Evolutionary conservation across 495 filamentous ascomycete species (phyloP).

Genomic region (Cryomyces minteri): DNA sequence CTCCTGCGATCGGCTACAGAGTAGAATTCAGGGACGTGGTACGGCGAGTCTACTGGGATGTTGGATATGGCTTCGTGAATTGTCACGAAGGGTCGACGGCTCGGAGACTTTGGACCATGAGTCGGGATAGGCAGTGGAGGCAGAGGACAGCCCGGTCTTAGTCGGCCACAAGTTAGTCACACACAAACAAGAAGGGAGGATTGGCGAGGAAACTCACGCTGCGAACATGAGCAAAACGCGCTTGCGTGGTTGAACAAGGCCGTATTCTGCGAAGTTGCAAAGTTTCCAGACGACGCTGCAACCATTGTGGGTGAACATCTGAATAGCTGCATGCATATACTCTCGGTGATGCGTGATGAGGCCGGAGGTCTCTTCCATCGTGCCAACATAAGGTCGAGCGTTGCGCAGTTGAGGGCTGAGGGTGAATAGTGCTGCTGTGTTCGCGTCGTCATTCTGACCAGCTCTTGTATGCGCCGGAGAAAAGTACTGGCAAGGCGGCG

Average conservation of each 20-base stretch:
- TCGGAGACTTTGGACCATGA: conserved; percentile 5
- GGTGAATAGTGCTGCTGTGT: conserved; percentile 51
- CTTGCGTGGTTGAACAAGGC: conserved; percentile 37
- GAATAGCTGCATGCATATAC: conserved; percentile 21
- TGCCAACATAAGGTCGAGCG: conserved; percentile 50
- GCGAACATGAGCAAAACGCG: neutral
- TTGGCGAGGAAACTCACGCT: too few relatives aligned
- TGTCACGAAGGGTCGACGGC: conserved; percentile 11
- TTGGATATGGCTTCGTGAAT: conserved; percentile 22
- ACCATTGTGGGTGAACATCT: conserved; percentile 41
- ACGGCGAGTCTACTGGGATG: conserved; percentile 22
- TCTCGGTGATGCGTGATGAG: conserved; percentile 24
- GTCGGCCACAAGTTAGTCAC: neutral
- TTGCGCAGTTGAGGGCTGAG: conserved; percentile 38
- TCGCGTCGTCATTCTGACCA: conserved; percentile 35
- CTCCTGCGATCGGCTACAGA: too few relatives aligned
- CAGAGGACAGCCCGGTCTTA: neutral
- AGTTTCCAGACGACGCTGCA: conserved; percentile 51
- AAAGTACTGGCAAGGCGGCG: conserved; percentile 71
- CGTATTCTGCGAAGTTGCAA: conserved; percentile 36
- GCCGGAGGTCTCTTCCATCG: conserved; percentile 67
- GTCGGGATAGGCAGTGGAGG: neutral
- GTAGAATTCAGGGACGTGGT: conserved; percentile 34
- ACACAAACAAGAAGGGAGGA: too few relatives aligned
- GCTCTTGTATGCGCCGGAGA: conserved; percentile 35